These are phyloP conservation scores for Ceratonia siliqua DNA, from an alignment of 306 rosid genomes.

Conservation along the genomic window DNA sequence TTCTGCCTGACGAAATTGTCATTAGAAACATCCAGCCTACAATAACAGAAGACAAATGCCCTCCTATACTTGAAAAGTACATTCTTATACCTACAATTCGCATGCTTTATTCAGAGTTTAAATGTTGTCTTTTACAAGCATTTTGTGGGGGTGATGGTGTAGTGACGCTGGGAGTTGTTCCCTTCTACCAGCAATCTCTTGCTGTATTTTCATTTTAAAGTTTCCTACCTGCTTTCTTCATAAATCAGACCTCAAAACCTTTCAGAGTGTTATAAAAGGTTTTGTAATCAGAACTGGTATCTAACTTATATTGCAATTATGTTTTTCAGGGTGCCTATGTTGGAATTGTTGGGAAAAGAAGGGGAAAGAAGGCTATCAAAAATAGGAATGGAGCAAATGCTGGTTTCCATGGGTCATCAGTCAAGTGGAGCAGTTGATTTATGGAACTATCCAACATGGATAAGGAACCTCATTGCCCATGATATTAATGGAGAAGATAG, in stretches of 20 bases:
- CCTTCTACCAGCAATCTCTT: neutral
- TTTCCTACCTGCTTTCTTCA: neutral
- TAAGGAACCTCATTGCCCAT: conserved; percentile 68
- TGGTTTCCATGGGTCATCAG: conserved; percentile 79
- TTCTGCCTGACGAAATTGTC: conserved; percentile 58
- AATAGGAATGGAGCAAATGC: conserved; percentile 64
- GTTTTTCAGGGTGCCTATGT: conserved; percentile 64
- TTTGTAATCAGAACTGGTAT: conserved; percentile 20
- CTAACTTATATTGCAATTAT: conserved; percentile 6
- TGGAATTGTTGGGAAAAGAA: conserved; percentile 58
- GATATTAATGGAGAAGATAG: conserved; percentile 72
- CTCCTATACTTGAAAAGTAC: conserved; percentile 58
- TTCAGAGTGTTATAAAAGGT: neutral
- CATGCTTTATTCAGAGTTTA: too few relatives aligned
- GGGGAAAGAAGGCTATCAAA: conserved; percentile 60
- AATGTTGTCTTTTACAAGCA: too few relatives aligned
- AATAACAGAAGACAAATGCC: conserved; percentile 43
- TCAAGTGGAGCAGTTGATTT: conserved; percentile 60
- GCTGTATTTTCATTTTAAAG: neutral
- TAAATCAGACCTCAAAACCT: neutral
- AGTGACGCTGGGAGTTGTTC: too few relatives aligned
- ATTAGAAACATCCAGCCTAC: conserved; percentile 47
- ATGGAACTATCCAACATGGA: conserved; percentile 78
- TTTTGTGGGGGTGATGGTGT: too few relatives aligned
- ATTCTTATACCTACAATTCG: too few relatives aligned